Evolutionary conservation across 2,329 filamentous ascomycete genomes (phyloP), one percentile per base, ranked within the genome.

Genomic region (Sclerotinia sclerotiorum): DNA sequence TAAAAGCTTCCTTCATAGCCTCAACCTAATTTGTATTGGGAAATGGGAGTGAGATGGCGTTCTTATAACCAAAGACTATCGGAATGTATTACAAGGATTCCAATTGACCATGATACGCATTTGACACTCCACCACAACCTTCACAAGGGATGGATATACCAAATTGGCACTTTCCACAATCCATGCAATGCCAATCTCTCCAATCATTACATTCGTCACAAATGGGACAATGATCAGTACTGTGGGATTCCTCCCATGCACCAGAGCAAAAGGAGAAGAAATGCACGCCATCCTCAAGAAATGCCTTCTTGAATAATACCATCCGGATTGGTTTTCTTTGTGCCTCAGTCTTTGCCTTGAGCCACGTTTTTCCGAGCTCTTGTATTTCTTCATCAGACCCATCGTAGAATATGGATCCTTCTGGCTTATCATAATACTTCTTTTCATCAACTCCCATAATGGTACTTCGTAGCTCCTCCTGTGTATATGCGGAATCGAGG

Each of bases 171-270:
- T 63, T 63, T 10, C 48, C 56, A 27, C 65, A 67, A n/a, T 62
- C 35, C 11, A 24, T 48, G 24, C 57, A 67, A 39, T 67, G 56
- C 65, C 65, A 62, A 17, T 44, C 19, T 52, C 56, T 44, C 65
- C 65, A 55, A 10, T 67, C 56, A 27, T 62, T 67, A 48, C 57
- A 55, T 15, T 67, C 56, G 15, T 63, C 57, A 54, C 65, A 63
- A 11, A 10, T 21, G 46, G 57, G 39, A 13, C 65, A 62, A 67
- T 63, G 65, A 8, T 10, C n/a, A 35, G 65, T 63, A 13, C 15
- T 2, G 10, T 6, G 24, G 10, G 54, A 63, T 21, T 44, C 48
- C 44, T 54, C 65, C 65, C 65, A 67, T n/a, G 27, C 56, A 24
- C 57, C 65, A 8, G 35, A 19, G 49, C 65, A 63, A 15, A 63